Base-by-base conservation (phyloP, 176 grass and related monocot genomes). In the Themeda triandra region DNA sequence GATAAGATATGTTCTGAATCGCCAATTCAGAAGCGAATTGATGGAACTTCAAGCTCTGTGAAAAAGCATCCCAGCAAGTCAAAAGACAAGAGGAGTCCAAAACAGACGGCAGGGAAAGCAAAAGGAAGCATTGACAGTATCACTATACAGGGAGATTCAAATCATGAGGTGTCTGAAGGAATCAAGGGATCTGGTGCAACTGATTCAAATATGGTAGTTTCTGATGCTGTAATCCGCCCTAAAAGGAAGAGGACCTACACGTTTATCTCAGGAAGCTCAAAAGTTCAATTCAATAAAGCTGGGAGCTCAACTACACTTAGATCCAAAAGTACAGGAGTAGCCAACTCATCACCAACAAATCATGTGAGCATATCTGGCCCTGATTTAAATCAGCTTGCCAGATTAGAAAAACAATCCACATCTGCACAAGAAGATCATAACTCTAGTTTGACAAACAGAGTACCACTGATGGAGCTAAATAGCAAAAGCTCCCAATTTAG, bases 201-300 rank as follows among this genome's bases (percentile, higher is more conserved):
- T 63, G 72, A 75, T 46, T 66, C 77, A 79, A 73, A 78, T 78
- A 69, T 78, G 69, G 80, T n/a, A n/a, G n/a, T 30, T 62, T 76
- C 80, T 75, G 27, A 89, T 87, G 67, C 36, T 83, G 58, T 56
- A 75, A 80, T 82, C 77, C 82, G 85, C 58, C 87, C 89, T 76
- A 89, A 85, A 85, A 62, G 69, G 78, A 94, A 60, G 78, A 94
- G 78, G 77, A 87, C 92, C 58, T 51, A 39, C 54, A 84, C 71
- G n/a, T 77, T 80, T 82, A 71, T 76, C 62, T 87, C 84, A 60
- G 69, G 81, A 88, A 90, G 80, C 21, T 42, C 33, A 2, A 75
- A 83, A 85, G 51, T 80, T 77, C 71, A 51, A 53, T 75, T 85
- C 79, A 92, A 80, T 73, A 80, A 84, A 71, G 21, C 29, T 77